Base-by-base conservation (phyloP, 257 asterid species). In the Anisodus tanguticus region DNA sequence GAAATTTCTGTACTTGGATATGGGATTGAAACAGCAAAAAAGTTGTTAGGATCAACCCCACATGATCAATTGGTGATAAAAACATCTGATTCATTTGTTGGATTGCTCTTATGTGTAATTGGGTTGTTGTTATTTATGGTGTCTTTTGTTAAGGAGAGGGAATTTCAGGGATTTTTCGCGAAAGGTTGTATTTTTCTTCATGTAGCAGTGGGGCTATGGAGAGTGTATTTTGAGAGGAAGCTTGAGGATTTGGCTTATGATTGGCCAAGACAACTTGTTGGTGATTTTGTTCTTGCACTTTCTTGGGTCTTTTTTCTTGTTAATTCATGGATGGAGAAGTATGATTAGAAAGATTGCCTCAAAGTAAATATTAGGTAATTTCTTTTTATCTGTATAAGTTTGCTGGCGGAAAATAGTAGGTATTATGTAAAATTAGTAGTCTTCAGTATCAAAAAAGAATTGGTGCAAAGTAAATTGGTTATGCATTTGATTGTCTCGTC, bases 241-340 rank as follows among this genome's bases (percentile, higher is more conserved):
- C 76, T 91, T 83, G 97, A 92, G 85, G 97, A 88, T 83, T 81
- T 93, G 85, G 94, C 90, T 17, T 15, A 86, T 76, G 94, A 91
- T 86, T 92, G 97, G 97, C 95, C 92, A 16, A 82, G 94, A 83
- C 93, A 88, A 85, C 86, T 92, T 37, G 90, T 89, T 47, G 97
- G 97, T 37, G 97, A 92, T 83, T 59, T 93, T 58, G 93, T 81
- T 19, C 82, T 93, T 63, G 93, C 92, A n/a, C 85, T 93, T 45
- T 93, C 97, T 0, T 93, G 97, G 96, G 90, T 89, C 6, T 88
- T 91, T 81, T 93, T 93, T 78, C 95, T 93, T 19, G 90, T 89
- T 59, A 88, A 88, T 66, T 86, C 87, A 10, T 91, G 97, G 95
- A 91, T 92, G 87, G 97, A 93, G 57, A 92, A 92, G 87, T 92